Percentiles rank a stretch among this genome's conserved stretches.
Conservation (phyloP, 169 alveolate species). For the Plasmodium vinckei region DNA sequence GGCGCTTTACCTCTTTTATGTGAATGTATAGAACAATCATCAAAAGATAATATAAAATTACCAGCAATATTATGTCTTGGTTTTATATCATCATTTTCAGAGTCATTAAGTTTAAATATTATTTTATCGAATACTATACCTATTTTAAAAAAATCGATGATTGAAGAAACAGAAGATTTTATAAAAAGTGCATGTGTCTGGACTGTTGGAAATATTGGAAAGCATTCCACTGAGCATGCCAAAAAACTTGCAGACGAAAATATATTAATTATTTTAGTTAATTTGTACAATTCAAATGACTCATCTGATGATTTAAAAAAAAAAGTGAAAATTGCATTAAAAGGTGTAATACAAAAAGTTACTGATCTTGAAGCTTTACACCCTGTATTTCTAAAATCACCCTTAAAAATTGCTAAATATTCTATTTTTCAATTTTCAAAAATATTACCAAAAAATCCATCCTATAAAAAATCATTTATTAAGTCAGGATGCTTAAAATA, state of each 20-base stretch:
- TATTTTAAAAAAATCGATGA: constrained; percentile 48
- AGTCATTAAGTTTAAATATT: constrained; percentile 58
- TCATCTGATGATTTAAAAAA: constrained; percentile 71
- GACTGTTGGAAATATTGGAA: constrained; percentile 64
- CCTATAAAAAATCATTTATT: constrained; percentile 54
- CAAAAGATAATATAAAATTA: constrained; percentile 30
- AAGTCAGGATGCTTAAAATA: constrained; percentile 63
- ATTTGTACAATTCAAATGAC: constrained; percentile 51
- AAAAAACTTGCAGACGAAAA: constrained; percentile 55
- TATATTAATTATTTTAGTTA: constrained; percentile 49
- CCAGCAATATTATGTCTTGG: constrained; percentile 72
- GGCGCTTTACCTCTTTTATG: constrained; percentile 65
- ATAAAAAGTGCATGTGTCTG: constrained; percentile 59
- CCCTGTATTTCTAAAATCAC: constrained; percentile 51
- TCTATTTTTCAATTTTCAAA: constrained; percentile 62
- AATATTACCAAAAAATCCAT: constrained; percentile 42
- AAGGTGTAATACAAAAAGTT: constrained; percentile 44
- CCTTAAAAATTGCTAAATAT: constrained; percentile 44
- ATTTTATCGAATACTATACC: constrained; percentile 48
- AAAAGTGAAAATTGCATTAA: constrained; percentile 34
- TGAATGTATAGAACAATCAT: constrained; percentile 52
- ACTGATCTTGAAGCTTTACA: constrained; percentile 51
- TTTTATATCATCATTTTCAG: constrained; percentile 66
- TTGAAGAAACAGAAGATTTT: constrained; percentile 56
- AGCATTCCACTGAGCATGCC: constrained; percentile 68